These are phyloP conservation scores for Serendipita sp. DNA, from an alignment of 768 basidiomycete genomes.

Conservation along the genomic window DNA sequence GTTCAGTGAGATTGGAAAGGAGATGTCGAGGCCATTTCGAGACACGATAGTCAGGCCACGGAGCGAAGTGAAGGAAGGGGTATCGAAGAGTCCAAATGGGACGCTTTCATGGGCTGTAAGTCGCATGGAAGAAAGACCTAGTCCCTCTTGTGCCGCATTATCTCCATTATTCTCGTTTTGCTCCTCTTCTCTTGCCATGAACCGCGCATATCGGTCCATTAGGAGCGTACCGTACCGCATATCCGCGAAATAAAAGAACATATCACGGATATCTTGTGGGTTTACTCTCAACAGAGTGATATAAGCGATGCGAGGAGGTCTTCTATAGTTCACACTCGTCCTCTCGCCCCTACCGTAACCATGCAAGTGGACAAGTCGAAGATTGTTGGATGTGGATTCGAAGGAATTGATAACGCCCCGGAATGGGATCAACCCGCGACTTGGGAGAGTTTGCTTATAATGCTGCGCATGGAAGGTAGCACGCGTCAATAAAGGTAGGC, in stretches of 20 bases:
- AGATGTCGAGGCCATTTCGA: neutral
- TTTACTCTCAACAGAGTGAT: neutral
- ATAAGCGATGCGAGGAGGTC: neutral
- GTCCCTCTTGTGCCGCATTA: neutral
- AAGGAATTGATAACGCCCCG: neutral
- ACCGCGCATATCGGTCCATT: neutral
- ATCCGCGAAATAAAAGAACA: neutral
- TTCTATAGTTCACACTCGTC: neutral
- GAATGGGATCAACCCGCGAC: neutral
- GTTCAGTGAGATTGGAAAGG: neutral
- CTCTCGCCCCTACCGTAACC: neutral
- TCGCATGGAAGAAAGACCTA: neutral
- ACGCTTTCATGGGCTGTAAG: neutral
- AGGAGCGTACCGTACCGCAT: neutral
- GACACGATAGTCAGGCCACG: neutral
- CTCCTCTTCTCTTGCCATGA: neutral
- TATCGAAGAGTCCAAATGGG: neutral
- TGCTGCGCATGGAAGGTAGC: constrained; percentile 2
- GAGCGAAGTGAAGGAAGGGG: neutral
- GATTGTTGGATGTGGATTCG: neutral
- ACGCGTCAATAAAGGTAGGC: neutral
- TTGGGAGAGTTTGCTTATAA: neutral
- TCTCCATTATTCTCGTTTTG: neutral
- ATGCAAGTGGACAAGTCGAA: neutral
- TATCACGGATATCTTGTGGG: neutral